Base-by-base conservation (phyloP, 345 rosid genomes). In the Boechera retrofracta region DNA sequence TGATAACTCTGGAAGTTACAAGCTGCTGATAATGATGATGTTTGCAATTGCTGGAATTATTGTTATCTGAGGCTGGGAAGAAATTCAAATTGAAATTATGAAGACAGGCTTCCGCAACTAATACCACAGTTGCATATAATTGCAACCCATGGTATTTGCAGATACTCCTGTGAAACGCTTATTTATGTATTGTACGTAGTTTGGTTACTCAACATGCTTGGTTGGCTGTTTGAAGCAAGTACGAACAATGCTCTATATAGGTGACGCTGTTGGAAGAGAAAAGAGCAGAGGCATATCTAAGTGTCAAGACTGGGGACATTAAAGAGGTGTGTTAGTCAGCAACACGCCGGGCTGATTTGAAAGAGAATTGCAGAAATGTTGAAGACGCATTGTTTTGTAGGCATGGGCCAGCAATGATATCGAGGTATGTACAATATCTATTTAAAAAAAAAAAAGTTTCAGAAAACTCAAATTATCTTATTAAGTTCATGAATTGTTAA, bases 1-100 rank as follows among this genome's bases (percentile, higher is more conserved):
- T 60, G 48, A 59, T 26, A 35, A 38, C 48, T 21, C 35, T 64
- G 51, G 66, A 52, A 36, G 58, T 13, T 63, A 39, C 10, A 69
- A 77, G 53, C 33, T 42, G 59, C 42, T 70, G 58, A 63, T 11
- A 33, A 32, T 52, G 64, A n/a, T 54, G 55, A 61, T 32, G 71
- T 44, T 41, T 33, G 80, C 52, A 44, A 35, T 16, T 55, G 64
- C 33, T 13, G 31, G 33, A 74, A 69, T 18, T 12, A 41, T 53
- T 41, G 48, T 33, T 26, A 54, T 53, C 53, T 1, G 49, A 62
- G 51, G 54, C 59, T 75, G 73, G 69, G 69, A 51, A 69, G 62
- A 42, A 42, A 36, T 51, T 10, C 12, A 32, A 15, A 33, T 42
- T 9, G 57, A 18, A 36, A 29, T 36, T 21, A 53, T 21, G 48